Percentiles rank a stretch among this genome's conserved stretches.
These are phyloP conservation scores for Lactarius vividus DNA, from an alignment of 768 basidiomycete genomes.

Conservation along the genomic window DNA sequence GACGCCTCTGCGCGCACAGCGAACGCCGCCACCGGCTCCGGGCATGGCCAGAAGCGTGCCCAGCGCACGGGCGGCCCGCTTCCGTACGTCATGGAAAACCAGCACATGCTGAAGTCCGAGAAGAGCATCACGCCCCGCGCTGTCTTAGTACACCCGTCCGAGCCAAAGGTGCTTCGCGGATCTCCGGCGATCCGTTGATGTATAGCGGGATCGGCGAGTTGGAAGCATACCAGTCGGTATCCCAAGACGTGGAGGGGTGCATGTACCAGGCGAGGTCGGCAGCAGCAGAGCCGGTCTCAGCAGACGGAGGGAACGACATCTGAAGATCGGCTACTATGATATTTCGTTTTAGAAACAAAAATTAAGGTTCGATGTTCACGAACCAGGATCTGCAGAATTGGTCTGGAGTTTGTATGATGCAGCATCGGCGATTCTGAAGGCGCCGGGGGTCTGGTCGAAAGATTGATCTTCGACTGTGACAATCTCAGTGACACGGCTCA, in stretches of 20 bases:
- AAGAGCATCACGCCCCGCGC: constrained; percentile 43
- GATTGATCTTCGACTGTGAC: constrained; percentile 22
- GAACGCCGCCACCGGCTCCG: constrained; percentile 44
- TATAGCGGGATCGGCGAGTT: constrained; percentile 37
- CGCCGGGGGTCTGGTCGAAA: constrained; percentile 16
- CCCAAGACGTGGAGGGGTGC: constrained; percentile 42
- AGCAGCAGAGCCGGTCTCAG: constrained; percentile 36
- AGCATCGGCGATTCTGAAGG: background rate
- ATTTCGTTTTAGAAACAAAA: no score
- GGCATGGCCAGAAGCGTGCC: constrained; percentile 43
- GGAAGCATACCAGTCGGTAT: constrained; percentile 42
- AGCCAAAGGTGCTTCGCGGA: constrained; percentile 34
- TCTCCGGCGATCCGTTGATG: constrained; percentile 30
- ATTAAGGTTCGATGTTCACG: background rate
- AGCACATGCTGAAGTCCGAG: constrained; percentile 49
- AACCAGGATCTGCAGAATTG: background rate
- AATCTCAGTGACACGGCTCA: background rate
- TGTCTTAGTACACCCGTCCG: constrained; percentile 33
- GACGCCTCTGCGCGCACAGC: constrained; percentile 45
- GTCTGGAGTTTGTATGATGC: background rate
- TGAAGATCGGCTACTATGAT: constrained; percentile 26
- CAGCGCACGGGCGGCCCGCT: constrained; percentile 35
- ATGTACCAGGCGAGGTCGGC: constrained; percentile 47
- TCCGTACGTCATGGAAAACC: constrained; percentile 44
- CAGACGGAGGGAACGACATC: constrained; percentile 38